phyloP scores from a whole-genome alignment of 2,329 filamentous ascomycete species.

The Sporothrix sp. region DNA sequence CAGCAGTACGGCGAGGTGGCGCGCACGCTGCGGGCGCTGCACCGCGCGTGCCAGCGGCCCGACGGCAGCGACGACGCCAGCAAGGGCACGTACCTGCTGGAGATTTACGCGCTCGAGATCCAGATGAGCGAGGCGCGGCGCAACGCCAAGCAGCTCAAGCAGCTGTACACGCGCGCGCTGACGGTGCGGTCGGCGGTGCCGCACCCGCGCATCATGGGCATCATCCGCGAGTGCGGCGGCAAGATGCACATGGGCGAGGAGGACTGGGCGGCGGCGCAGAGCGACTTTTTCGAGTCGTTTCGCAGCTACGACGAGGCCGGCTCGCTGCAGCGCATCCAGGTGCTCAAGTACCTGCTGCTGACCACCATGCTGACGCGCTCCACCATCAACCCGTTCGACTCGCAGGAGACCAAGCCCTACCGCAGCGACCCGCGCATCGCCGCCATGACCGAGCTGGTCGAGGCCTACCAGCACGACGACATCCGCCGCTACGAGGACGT shows the following conservation, averaged over 20 bases:
- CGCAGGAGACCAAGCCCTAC: slow-evolving; percentile 97
- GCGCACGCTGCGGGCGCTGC: slow-evolving; percentile 78
- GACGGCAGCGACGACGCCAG: slow-evolving; percentile 85
- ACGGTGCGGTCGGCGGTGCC: slow-evolving; percentile 93
- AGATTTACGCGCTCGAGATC: slow-evolving; percentile 94
- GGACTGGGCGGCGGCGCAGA: slow-evolving; percentile 96
- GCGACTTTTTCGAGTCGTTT: slow-evolving; percentile 97
- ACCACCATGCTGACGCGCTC: slow-evolving; percentile 98
- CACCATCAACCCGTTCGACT: slow-evolving; percentile 97
- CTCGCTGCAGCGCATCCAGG: slow-evolving; percentile 90
- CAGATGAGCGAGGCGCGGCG: slow-evolving; percentile 96
- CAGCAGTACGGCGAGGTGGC: slow-evolving; percentile 75
- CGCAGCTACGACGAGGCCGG: slow-evolving; percentile 98
- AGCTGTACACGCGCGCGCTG: slow-evolving; percentile 81
- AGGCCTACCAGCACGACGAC: slow-evolving; percentile 92
- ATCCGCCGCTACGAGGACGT: slow-evolving; percentile 86
- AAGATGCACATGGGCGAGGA: slow-evolving; percentile 99
- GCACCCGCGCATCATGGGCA: slow-evolving; percentile 97
- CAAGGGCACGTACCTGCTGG: slow-evolving; percentile 92
- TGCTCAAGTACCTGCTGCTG: slow-evolving; percentile 91
- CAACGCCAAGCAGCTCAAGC: slow-evolving; percentile 95
- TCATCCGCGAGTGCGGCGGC: slow-evolving; percentile 95
- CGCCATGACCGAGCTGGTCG: slow-evolving; percentile 94
- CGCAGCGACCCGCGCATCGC: slow-evolving; percentile 90
- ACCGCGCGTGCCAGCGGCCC: slow-evolving; percentile 75